Conservation (phyloP, 768 basidiomycete species). For the Kwoniella bestiolae region DNA sequence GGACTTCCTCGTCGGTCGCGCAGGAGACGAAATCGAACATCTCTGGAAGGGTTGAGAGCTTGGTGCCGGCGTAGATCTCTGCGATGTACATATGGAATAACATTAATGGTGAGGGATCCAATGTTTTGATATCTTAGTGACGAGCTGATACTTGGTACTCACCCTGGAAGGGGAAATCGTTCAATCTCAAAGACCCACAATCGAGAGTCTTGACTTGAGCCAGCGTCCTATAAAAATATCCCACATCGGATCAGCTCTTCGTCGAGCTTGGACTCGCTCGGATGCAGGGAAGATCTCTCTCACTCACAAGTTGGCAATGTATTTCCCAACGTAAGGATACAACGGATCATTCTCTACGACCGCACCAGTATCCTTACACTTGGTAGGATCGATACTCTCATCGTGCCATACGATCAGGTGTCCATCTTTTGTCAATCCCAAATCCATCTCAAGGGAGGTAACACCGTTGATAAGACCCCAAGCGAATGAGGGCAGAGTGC, state of each 20-base stretch:
- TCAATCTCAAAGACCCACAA: conserved; percentile 72
- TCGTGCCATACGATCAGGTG: conserved; percentile 82
- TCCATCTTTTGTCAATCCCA: conserved; percentile 65
- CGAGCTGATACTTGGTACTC: background rate
- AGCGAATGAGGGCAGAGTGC: conserved; percentile 73
- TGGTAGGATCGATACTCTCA: conserved; percentile 66
- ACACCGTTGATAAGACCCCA: conserved; percentile 78
- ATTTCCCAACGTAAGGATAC: conserved; percentile 49
- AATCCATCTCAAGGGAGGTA: conserved; percentile 75
- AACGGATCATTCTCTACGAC: conserved; percentile 50
- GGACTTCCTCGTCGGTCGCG: conserved; percentile 66
- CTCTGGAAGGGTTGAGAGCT: conserved; percentile 73
- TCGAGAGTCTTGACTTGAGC: conserved; percentile 79
- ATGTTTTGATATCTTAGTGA: background rate
- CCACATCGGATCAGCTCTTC: too few relatives aligned
- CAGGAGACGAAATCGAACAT: conserved; percentile 77
- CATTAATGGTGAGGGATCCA: conserved; percentile 58
- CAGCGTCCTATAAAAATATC: conserved; percentile 74
- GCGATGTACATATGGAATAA: conserved; percentile 61
- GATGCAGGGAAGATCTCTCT: too few relatives aligned
- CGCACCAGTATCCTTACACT: conserved; percentile 72
- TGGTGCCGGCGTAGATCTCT: conserved; percentile 66
- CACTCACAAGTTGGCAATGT: conserved; percentile 54
- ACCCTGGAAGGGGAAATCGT: conserved; percentile 53
- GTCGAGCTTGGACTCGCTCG: too few relatives aligned